Evolutionary conservation across 2,329 filamentous ascomycete genomes (phyloP).

Genomic region (Botrytis fabae): DNA sequence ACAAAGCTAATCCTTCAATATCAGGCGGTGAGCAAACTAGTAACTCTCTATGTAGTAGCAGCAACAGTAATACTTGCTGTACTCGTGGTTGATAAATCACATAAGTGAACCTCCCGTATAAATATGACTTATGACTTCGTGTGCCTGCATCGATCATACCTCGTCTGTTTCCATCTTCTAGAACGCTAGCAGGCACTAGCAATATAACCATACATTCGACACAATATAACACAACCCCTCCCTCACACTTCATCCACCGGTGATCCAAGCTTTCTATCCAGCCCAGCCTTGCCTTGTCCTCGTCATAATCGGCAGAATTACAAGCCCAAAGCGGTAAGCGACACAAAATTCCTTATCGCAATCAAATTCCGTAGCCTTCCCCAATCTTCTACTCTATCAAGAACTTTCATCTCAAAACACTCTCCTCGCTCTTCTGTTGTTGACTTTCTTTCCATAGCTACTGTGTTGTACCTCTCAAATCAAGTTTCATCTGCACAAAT

Average conservation of each 20-base stretch:
- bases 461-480: no score
- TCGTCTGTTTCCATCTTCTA: rapidly evolving
- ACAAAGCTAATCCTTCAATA: neutral
- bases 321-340: neutral
- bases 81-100: no score
- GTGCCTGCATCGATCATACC: neutral
- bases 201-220: neutral
- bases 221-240: no score
- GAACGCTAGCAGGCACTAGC: neutral
- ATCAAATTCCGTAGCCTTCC: conserved; percentile 3
- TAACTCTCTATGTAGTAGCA: neutral
- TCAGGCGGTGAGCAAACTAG: neutral
- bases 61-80: no score
- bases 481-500: no score
- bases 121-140: neutral
- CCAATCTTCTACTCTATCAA: neutral
- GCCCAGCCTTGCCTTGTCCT: neutral
- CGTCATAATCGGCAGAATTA: neutral
- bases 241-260: no score
- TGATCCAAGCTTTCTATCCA: neutral
- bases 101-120: neutral
- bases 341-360: neutral
- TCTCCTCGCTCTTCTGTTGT: no score
- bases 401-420: neutral
- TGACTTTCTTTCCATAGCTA: neutral